Percentiles rank a stretch among this genome's conserved stretches.
Evolutionary conservation across 2,329 filamentous ascomycete genomes (phyloP).

Genomic region (Diaporthe longicolla): DNA sequence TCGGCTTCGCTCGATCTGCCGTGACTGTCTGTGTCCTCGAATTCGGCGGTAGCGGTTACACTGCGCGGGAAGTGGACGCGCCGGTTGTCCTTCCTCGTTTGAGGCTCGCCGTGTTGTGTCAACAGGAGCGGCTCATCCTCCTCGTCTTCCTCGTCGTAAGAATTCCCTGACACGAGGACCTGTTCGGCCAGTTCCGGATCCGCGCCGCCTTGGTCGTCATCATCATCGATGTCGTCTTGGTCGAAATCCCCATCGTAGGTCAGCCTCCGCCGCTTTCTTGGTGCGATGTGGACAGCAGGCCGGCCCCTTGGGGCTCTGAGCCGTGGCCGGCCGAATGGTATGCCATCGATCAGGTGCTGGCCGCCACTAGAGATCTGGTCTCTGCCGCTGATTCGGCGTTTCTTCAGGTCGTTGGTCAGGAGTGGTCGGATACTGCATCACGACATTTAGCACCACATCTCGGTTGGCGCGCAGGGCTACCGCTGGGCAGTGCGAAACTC

Average conservation of each 20-base stretch:
- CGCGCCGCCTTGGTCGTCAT: constrained; percentile 53
- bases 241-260: constrained; percentile 55
- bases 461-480: too few species aligned
- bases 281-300: constrained; percentile 79
- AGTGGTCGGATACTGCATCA: constrained; percentile 80
- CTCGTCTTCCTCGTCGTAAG: constrained; percentile 45
- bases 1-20: constrained; percentile 44
- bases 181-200: constrained; percentile 51
- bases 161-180: constrained; percentile 44
- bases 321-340: constrained; percentile 84
- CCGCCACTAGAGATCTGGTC: constrained; percentile 86
- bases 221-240: constrained; percentile 58
- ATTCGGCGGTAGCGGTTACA: constrained; percentile 26
- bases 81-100: constrained; percentile 19
- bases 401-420: constrained; percentile 79
- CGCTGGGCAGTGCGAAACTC: constrained; percentile 52
- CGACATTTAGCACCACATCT: constrained; percentile 40
- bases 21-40: constrained; percentile 47
- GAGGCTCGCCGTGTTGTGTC: constrained; percentile 37
- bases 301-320: constrained; percentile 72
- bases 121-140: constrained; percentile 43
- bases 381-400: constrained; percentile 80
- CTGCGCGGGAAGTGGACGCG: constrained; percentile 39
- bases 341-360: constrained; percentile 85
- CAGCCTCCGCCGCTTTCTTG: constrained; percentile 77